Evolutionary conservation across 176 grass and related monocot genomes (phyloP).

Genomic region (Aegilops longissima): DNA sequence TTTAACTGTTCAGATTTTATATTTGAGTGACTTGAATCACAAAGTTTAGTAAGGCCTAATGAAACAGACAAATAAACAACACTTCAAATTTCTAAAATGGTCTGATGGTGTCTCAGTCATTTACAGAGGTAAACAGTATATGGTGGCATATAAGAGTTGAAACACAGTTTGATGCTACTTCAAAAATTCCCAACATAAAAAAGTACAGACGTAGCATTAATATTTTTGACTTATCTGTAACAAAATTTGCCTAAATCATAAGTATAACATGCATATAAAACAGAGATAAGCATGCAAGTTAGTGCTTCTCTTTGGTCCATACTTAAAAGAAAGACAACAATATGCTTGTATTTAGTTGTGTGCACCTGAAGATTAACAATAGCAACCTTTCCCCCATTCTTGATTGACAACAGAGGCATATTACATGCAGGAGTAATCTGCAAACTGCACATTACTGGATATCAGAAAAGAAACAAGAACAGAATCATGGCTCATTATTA

Average conservation of each 20-base stretch:
- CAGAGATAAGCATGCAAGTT: neutral
- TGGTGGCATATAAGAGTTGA: conserved; percentile 1
- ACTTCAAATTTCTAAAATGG: neutral
- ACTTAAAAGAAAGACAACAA: conserved; percentile 5
- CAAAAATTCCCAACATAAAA: neutral
- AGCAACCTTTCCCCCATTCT: conserved; percentile 71
- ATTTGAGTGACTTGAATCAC: neutral
- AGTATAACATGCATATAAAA: neutral
- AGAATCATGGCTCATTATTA: conserved; percentile 1
- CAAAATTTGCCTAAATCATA: neutral
- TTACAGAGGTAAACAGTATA: conserved; percentile 10
- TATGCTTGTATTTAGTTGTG: neutral
- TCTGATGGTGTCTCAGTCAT: neutral
- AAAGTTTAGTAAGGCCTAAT: neutral
- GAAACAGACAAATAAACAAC: neutral
- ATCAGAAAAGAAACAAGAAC: conserved; percentile 33
- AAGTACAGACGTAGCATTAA: neutral
- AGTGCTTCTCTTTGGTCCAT: neutral
- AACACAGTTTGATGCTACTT: neutral
- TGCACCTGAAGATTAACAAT: conserved; percentile 97
- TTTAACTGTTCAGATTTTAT: neutral
- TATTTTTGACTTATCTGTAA: neutral
- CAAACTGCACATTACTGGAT: conserved; percentile 51
- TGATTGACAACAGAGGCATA: conserved; percentile 76
- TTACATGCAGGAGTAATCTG: conserved; percentile 98